Evolutionary conservation across 306 rosid genomes (phyloP), one percentile per base, ranked within the genome.

Genomic region (Prunus davidiana): DNA sequence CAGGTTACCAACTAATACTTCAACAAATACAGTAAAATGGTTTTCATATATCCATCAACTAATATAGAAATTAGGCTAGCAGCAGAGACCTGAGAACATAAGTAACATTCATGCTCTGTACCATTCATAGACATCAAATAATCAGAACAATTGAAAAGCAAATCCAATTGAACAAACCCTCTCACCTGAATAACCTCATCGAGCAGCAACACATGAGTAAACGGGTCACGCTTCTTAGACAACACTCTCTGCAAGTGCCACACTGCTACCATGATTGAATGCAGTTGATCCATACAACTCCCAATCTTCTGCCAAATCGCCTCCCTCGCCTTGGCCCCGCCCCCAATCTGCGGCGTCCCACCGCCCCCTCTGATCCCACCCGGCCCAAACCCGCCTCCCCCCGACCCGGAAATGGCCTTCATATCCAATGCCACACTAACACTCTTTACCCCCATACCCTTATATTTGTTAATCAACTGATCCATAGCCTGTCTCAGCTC

Each of bases 221-320:
- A 95, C 0, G 99, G 99, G 72, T 95, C 99, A 2, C 99, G 88
- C 78, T 95, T 95, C 83, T 95, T 95, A 6, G 98, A 95, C 67
- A 95, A 87, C 68, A 95, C 98, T 81, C 97, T 89, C 86, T 95
- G 97, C 88, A 95, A 86, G 69, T 95, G 99, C 98, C 99, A 95
- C 45, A 92, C 92, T 0, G 91, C 92, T 0, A 95, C 93, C 73
- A 93, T 86, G 45, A 89, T 85, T 1, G 96, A 95, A 88, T 95
- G 98, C 85, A 95, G 74, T 76, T 86, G 92, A 64, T 95, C 99
- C 99, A 95, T 91, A 80, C 92, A 90, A 66, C 74, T 88, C 76
- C 92, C 97, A 87, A 92, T 78, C 69, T 97, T 87, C 82, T 91
- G 97, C 99, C 99, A 95, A 61, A 92, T 65, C 16, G 90, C 92